Base-by-base conservation (phyloP, 2,329 filamentous ascomycete genomes). In the Monosporascus sp. region DNA sequence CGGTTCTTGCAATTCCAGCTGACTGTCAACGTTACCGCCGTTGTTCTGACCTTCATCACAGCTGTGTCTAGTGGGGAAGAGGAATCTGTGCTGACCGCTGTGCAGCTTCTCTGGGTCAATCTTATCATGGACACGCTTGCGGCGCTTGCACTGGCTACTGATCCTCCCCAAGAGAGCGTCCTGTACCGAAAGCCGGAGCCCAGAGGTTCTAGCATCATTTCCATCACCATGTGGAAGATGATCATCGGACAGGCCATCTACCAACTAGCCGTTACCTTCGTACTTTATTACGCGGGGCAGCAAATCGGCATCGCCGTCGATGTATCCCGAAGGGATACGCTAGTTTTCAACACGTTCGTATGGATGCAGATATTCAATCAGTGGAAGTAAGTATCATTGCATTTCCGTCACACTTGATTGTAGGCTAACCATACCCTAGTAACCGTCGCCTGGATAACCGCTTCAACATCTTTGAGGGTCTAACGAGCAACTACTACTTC, bases 351-450 rank as follows among this genome's bases (percentile, higher is more conserved):
- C 76, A 94, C 90, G 0, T 97, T 97, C 67, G 93, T 97, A 50
- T 97, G 93, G 93, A 97, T 97, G 92, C 93, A 97, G 65, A 95
- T 97, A 63, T 97, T 97, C 77, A 97, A 97, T 72, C 88, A 96
- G 67, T 89, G 95, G 81, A 97, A 97, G 83, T 86, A 78, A 81
- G 83, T 83, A 58, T 2, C 45, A 17, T 11, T 22, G 25, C 17
- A 53, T 44, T 52, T 46, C 61, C 49, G 57, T 49, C 36, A 38
- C 17, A 8, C 37, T 37, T 31, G 35, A 45, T 52, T 57, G 18
- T 20, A 15, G 9, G 59, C 68, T 68, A 57, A 67, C 58, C 38
- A 35, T 37, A 8, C 39, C 25, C 5, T 56, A 87, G 82, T 76
- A 96, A 96, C 74, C 90, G 93, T 54, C 90, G 93, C 14, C 79